phyloP scores from a whole-genome alignment of 169 alveolate genomes.

The Cryptosporidium meleagridis region DNA sequence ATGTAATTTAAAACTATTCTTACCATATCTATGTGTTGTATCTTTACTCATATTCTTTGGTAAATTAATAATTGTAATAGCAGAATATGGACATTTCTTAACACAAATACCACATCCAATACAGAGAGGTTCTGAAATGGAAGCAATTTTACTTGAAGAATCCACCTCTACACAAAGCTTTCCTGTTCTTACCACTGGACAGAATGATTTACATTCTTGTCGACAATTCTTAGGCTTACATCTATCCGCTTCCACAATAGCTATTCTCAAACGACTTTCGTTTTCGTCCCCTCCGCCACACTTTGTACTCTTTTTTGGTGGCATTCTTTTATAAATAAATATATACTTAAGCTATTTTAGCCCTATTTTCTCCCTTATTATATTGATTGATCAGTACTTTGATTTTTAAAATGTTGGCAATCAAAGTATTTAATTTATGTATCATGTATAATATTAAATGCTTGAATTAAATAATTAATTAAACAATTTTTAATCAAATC shows the following conservation, averaged over 20 bases:
- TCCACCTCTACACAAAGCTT: slow-evolving; percentile 97
- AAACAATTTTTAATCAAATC: too few species aligned
- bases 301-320: slow-evolving; percentile 76
- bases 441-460: too few species aligned
- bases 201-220: slow-evolving; percentile 94
- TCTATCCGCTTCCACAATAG: slow-evolving; percentile 96
- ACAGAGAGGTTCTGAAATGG: slow-evolving; percentile 96
- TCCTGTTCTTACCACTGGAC: slow-evolving; percentile 95
- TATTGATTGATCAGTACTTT: background rate
- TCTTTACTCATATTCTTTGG: slow-evolving; percentile 96
- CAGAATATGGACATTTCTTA: slow-evolving; percentile 98
- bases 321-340: slow-evolving; percentile 8
- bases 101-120: slow-evolving; percentile 99
- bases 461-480: too few species aligned
- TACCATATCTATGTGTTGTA: slow-evolving; percentile 96
- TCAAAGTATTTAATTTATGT: too few species aligned
- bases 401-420: background rate
- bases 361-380: background rate
- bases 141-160: slow-evolving; percentile 93
- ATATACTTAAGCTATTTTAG: background rate
- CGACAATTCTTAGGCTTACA: slow-evolving; percentile 98
- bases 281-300: slow-evolving; percentile 80
- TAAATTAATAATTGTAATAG: slow-evolving; percentile 96
- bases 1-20: slow-evolving; percentile 98
- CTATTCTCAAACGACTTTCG: slow-evolving; percentile 95